Evolutionary conservation across 176 grass and related monocot species (phyloP), one percentile per base, ranked within the genome.

Genomic region (Alopecurus myosuroides): DNA sequence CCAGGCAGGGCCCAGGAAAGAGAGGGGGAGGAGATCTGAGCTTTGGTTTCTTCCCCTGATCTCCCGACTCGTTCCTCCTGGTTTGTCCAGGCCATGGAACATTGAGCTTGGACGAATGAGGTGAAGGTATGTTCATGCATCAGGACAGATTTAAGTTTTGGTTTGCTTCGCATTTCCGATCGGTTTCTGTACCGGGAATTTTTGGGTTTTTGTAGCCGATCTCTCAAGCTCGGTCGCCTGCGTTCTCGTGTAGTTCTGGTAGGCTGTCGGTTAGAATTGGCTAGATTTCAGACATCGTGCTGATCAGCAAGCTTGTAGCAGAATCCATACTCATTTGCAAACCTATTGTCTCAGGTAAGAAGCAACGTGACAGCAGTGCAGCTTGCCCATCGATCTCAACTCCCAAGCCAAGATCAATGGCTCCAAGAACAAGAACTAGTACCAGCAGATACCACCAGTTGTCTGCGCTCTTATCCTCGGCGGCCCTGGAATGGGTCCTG

Each of bases 401-500:
- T n/a, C 70, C 37, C 22, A 28, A 45, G 45, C 6, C 20, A 12
- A 85, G 33, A 36, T 20, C 55, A 25, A 92, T 94, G 89, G 84
- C 81, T 77, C 76, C 86, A 68, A 91, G 69, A 77, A 22, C 52
- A 14, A 80, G 34, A 52, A 61, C 12, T 12, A 70, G 25, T 36
- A 48, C 26, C 7, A 41, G 68, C 30, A 77, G 84, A 52, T 58
- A 76, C 39, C 84, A 70, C 7, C 86, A 67, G 13, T 60, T 94
- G 56, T 94, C 82, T 1, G 50, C 81, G 31, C 71, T 89, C 11
- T 60, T 94, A 30, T 92, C 83, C 68, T 87, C 93, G 6, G 84
- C 79, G 4, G 28, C 89, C 23, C 56, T 90, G 34, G 96, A 98
- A 73, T 95, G 93, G 93, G 35, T 85, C 14, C 70, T 95, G 61